These are phyloP conservation scores for Alloteropsis angusta DNA, from an alignment of 202 grass and related monocot genomes.

Conservation along the genomic window DNA sequence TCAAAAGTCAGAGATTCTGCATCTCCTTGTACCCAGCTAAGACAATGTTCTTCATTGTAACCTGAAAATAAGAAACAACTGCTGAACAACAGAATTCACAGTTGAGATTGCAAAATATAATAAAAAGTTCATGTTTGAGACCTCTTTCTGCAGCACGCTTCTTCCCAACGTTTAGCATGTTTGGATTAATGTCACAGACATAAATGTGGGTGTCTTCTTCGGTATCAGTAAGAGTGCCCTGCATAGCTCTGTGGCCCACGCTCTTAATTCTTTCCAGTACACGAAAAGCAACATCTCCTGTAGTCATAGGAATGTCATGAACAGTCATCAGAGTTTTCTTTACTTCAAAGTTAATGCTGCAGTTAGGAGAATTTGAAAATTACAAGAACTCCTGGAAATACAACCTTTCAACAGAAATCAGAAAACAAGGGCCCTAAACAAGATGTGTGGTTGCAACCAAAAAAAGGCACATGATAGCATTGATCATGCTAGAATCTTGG, in stretches of 20 bases:
- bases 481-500: background rate
- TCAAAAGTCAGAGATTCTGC: conserved; percentile 87
- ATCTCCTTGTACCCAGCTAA: conserved; percentile 86
- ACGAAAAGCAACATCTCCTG: conserved; percentile 88
- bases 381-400: background rate
- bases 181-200: conserved; percentile 88
- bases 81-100: conserved; percentile 10
- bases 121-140: background rate
- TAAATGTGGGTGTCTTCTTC: conserved; percentile 88
- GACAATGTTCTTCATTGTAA: conserved; percentile 41
- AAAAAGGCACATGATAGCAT: background rate
- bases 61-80: conserved; percentile 33
- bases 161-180: conserved; percentile 87
- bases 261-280: conserved; percentile 75
- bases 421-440: background rate
- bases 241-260: conserved; percentile 47
- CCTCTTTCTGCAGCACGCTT: conserved; percentile 84
- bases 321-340: background rate
- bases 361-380: background rate
- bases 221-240: conserved; percentile 41
- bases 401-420: background rate
- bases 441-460: too few relatives aligned
- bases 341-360: background rate
- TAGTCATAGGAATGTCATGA: conserved; percentile 1
- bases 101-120: background rate